A percentile compares a stretch with the other conserved stretches of the same genome.
phyloP scores from a whole-genome alignment of 768 basidiomycete genomes.

The Lentinula sp. region DNA sequence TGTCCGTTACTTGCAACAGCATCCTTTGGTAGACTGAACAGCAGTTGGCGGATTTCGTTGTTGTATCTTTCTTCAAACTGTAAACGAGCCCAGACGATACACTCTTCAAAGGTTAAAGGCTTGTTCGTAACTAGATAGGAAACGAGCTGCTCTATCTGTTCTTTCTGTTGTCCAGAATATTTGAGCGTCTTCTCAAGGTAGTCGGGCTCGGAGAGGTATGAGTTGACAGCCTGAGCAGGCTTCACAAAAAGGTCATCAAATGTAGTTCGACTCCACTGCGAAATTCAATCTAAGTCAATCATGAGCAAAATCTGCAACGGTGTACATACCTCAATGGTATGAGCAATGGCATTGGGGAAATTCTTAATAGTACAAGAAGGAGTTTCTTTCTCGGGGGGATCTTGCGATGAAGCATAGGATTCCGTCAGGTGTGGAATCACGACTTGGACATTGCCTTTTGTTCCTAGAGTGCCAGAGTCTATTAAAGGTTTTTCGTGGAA shows the following conservation, averaged over 20 bases:
- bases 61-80: constrained; percentile 94
- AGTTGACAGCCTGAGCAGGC: constrained; percentile 89
- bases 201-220: constrained; percentile 95
- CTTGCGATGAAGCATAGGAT: constrained; percentile 96
- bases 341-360: constrained; percentile 96
- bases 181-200: constrained; percentile 88
- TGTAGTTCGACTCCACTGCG: constrained; percentile 86
- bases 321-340: constrained; percentile 83
- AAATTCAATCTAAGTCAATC: not conserved
- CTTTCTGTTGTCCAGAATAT: constrained; percentile 86
- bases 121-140: constrained; percentile 89
- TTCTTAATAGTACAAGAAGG: constrained; percentile 98
- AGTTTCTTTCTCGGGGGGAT: constrained; percentile 96
- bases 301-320: not conserved
- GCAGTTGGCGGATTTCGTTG: constrained; percentile 87
- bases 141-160: constrained; percentile 83
- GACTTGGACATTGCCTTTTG: constrained; percentile 96
- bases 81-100: constrained; percentile 92
- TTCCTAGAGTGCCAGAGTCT: constrained; percentile 96
- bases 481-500: constrained; percentile 94
- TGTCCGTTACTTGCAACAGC: constrained; percentile 86
- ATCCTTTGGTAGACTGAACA: constrained; percentile 94
- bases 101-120: constrained; percentile 94
- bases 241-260: constrained; percentile 94
- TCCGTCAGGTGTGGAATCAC: constrained; percentile 92